Base-by-base conservation (phyloP, 1,284 basidiomycete genomes). In the Xerocomus nothofagi region DNA sequence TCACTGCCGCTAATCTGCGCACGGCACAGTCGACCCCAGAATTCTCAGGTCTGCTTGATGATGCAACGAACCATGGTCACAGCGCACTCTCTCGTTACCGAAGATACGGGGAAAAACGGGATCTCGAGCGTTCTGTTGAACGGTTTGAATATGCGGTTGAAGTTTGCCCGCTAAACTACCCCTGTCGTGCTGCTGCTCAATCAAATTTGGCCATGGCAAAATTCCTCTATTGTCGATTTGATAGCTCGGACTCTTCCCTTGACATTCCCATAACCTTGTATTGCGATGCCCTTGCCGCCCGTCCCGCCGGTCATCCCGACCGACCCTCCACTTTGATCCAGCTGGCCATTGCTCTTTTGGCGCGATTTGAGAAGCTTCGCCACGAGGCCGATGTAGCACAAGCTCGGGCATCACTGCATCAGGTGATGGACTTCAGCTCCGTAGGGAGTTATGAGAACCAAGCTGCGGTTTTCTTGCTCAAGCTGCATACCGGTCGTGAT, bases 181-280 rank as follows among this genome's bases (percentile, higher is more conserved):
- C 51, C 21, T 42, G 51, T 31, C 55, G 47, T 24, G 39, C 50
- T 6, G 54, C 46, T 3, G 54, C 42, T 11, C 40, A 53, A 14
- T 57, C 49, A 27, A 59, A 59, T 33, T 11, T 57, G 29, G 57
- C 54, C 12, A 32, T 17, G 10, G 57, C 57, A 33, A 44, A 42
- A 26, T 27, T 45, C 18, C 33, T 33, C 21, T 24, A 31, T 11
- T 43, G 44, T 23, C 39, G 18, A 14, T 26, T 44, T 10, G 7
- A 33, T 6, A 30, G 37, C 15, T 38, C 24, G 9, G 24, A 39
- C 31, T 6, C 12, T 17, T 29, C 44, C 12, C 34, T 59, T 6
- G 46, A 53, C 2, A 23, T 39, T 21, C 41, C 49, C 10, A 33
- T 57, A n/a, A 18, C 24, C 0, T 34, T 57, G 33, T 57, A 57